phyloP scores from a whole-genome alignment of 352 stramenopile genomes.

The Phytopythium boreale region DNA sequence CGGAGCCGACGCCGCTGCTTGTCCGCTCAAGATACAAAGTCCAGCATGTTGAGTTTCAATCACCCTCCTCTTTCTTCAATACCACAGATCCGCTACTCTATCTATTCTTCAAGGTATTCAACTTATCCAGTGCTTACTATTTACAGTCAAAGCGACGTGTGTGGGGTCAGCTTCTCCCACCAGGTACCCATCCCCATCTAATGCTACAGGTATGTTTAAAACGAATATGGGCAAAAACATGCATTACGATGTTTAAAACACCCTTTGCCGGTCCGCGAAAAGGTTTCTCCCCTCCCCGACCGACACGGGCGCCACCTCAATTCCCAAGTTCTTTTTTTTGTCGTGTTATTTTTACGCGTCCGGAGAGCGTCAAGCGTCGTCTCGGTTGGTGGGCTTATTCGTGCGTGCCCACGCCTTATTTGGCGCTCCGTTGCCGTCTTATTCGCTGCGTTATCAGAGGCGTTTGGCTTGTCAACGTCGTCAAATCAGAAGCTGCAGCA shows the following conservation, averaged over 20 bases:
- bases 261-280: too few relatives aligned
- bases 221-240: not conserved
- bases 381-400: not conserved
- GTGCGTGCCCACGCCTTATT: too few relatives aligned
- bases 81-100: not conserved
- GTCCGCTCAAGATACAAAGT: not conserved
- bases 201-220: not conserved
- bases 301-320: too few relatives aligned
- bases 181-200: not conserved
- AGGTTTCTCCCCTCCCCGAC: too few relatives aligned
- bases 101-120: not conserved
- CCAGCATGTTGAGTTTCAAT: not conserved
- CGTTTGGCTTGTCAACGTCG: not conserved
- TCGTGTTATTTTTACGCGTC: not conserved
- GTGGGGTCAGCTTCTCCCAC: not conserved
- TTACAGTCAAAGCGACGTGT: not conserved
- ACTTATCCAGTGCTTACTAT: not conserved
- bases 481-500: not conserved
- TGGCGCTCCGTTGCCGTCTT: not conserved
- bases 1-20: not conserved
- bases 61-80: not conserved
- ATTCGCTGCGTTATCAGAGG: not conserved
- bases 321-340: not conserved
- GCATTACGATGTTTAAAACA: not conserved
- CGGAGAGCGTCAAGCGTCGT: not conserved